Percentiles rank a stretch among this genome's conserved stretches.
Conservation (phyloP, 495 filamentous ascomycete genomes). For the Diplogelasinospora grovesii region DNA sequence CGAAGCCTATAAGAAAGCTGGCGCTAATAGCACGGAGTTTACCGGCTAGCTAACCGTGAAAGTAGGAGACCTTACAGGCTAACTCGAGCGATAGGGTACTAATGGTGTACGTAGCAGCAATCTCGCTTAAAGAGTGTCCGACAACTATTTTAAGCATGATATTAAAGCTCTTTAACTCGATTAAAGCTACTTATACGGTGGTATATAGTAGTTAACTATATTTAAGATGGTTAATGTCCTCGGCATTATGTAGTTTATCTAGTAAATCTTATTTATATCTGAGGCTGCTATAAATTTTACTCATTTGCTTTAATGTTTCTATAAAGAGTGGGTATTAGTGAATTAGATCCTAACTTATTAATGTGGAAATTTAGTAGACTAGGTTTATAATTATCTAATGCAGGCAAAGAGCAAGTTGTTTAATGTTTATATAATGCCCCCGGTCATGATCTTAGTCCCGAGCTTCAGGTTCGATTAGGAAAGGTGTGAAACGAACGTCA, state of each 20-base stretch:
- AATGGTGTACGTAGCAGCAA: slow-evolving; percentile 35
- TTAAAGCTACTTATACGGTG: slow-evolving; percentile 41
- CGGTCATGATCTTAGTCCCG: too few relatives aligned
- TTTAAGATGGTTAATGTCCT: slow-evolving; percentile 30
- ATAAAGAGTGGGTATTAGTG: slow-evolving; percentile 22
- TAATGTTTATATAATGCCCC: too few relatives aligned
- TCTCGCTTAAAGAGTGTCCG: slow-evolving; percentile 57
- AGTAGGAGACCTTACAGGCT: slow-evolving; percentile 43
- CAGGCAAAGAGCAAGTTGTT: too few relatives aligned
- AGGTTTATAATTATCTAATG: too few relatives aligned
- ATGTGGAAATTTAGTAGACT: too few relatives aligned
- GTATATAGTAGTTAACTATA: slow-evolving; percentile 42
- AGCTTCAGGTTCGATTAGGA: too few relatives aligned
- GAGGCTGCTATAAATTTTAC: slow-evolving; percentile 15
- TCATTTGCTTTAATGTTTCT: slow-evolving; percentile 14
- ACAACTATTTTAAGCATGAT: slow-evolving; percentile 42
- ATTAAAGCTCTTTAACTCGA: slow-evolving; percentile 39
- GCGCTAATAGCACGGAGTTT: slow-evolving; percentile 17
- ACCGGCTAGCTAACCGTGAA: slow-evolving; percentile 26
- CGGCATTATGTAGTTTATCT: background rate
- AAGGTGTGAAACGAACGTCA: too few relatives aligned
- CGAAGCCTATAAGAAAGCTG: slow-evolving; percentile 17
- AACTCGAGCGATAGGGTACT: slow-evolving; percentile 36
- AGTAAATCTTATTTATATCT: slow-evolving; percentile 28
- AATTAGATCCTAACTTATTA: slow-evolving; percentile 44